These are phyloP conservation scores for Picochlorum costavermella DNA, from an alignment of 139 green algal genomes.

Conservation along the genomic window DNA sequence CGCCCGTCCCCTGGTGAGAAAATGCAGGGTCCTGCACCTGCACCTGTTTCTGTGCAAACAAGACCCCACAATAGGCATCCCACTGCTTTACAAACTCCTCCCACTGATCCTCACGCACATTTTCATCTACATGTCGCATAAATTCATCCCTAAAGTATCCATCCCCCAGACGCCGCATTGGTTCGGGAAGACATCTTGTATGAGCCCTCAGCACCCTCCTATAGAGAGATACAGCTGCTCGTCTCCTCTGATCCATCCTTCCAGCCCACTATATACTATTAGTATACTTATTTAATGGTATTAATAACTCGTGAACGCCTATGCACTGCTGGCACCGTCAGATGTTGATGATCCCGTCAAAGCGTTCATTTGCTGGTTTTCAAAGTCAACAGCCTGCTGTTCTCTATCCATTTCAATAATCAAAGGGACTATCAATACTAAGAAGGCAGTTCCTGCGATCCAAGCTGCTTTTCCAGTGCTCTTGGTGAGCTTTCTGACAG, in stretches of 20 bases:
- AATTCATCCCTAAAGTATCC: slow-evolving; percentile 60
- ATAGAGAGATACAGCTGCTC: slow-evolving; percentile 33
- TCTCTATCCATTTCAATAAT: slow-evolving; percentile 98
- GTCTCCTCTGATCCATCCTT: neutral
- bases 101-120: slow-evolving; percentile 58
- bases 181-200: slow-evolving; percentile 43
- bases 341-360: slow-evolving; percentile 32
- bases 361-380: slow-evolving; percentile 51
- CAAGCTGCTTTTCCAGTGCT: slow-evolving; percentile 78
- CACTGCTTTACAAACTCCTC: slow-evolving; percentile 57
- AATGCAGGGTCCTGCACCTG: neutral
- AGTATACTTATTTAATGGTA: neutral
- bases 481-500: neutral
- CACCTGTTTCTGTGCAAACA: slow-evolving; percentile 12
- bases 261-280: neutral
- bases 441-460: slow-evolving; percentile 76
- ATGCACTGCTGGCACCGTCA: neutral
- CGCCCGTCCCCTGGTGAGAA: neutral
- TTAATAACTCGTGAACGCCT: neutral
- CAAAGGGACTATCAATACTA: slow-evolving; percentile 84
- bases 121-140: slow-evolving; percentile 34
- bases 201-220: slow-evolving; percentile 60
- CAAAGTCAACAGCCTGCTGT: slow-evolving; percentile 45
- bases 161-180: slow-evolving; percentile 61
- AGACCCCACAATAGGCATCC: slow-evolving; percentile 46